A percentile compares a stretch with the other conserved stretches of the same genome.
phyloP scores from a whole-genome alignment of 345 rosid species.

The Camelina sativa region DNA sequence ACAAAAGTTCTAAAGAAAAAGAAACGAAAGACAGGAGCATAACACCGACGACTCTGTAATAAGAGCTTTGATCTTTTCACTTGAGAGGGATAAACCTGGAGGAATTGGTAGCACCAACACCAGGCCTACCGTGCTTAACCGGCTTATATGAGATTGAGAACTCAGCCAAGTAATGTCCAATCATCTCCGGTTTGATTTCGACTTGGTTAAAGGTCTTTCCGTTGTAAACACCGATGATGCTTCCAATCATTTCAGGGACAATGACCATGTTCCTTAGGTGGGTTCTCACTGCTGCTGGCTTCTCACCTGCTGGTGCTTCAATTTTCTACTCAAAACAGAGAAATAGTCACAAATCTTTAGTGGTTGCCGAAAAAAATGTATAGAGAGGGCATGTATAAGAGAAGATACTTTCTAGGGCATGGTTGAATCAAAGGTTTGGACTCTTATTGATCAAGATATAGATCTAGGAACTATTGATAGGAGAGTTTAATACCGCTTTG shows the following conservation, averaged over 20 bases:
- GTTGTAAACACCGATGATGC: slow-evolving; percentile 39
- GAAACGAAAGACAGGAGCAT: slow-evolving; percentile 9
- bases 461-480: not conserved
- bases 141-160: slow-evolving; percentile 68
- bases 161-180: slow-evolving; percentile 50
- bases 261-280: slow-evolving; percentile 70
- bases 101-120: slow-evolving; percentile 81
- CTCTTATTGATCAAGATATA: no score
- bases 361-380: not conserved
- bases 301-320: slow-evolving; percentile 75
- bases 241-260: slow-evolving; percentile 42
- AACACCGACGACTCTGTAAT: not conserved
- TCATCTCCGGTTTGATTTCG: slow-evolving; percentile 40
- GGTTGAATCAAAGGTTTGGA: no score
- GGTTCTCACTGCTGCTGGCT: slow-evolving; percentile 77
- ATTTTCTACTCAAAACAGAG: slow-evolving; percentile 50
- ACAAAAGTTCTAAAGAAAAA: not conserved
- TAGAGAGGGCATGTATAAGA: no score
- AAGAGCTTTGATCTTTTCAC: slow-evolving; percentile 34
- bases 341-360: not conserved
- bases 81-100: slow-evolving; percentile 86
- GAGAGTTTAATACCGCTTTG: slow-evolving; percentile 48
- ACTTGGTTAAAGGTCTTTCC: slow-evolving; percentile 40
- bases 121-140: slow-evolving; percentile 79
- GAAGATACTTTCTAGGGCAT: no score